Evolutionary conservation across 257 asterid genomes (phyloP).

Genomic region (Solanum pinnatisectum): DNA sequence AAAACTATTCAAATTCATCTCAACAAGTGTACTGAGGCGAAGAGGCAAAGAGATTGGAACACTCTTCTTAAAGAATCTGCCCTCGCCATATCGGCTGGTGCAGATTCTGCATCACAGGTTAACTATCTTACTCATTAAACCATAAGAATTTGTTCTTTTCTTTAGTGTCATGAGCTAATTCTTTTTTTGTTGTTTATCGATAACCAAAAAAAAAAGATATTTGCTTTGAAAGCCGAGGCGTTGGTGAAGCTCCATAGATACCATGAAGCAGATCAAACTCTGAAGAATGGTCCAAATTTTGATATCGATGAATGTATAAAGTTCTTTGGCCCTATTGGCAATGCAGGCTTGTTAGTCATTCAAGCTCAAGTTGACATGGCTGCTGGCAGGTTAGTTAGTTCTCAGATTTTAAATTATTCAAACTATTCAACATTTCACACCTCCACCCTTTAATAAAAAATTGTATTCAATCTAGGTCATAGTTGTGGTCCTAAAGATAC

Average conservation of each 20-base stretch:
- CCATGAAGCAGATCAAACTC: conserved; percentile 62
- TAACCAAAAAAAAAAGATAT: conserved; percentile 37
- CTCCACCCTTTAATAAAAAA: not conserved
- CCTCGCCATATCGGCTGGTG: conserved; percentile 50
- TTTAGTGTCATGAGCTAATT: not conserved
- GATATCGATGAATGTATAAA: conserved; percentile 51
- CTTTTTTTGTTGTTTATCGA: not conserved
- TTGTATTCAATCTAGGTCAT: not conserved
- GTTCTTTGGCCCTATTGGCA: conserved; percentile 61
- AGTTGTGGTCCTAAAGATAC: not conserved
- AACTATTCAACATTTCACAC: not conserved
- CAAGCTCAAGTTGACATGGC: conserved; percentile 64
- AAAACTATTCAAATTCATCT: conserved; percentile 41
- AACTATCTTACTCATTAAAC: not conserved
- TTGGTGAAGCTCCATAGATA: conserved; percentile 51
- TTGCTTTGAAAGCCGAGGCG: conserved; percentile 73
- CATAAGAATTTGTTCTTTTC: not conserved
- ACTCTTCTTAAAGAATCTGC: conserved; percentile 43
- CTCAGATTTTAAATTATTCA: not conserved
- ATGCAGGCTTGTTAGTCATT: conserved; percentile 33
- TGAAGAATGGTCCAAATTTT: conserved; percentile 46
- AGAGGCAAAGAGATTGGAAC: conserved; percentile 56
- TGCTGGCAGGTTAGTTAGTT: conserved; percentile 62
- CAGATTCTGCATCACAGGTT: conserved; percentile 88
- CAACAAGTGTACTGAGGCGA: conserved; percentile 51